phyloP scores from a whole-genome alignment of 1,139 yeast genomes.

The Scheffersomyces stambukii region DNA sequence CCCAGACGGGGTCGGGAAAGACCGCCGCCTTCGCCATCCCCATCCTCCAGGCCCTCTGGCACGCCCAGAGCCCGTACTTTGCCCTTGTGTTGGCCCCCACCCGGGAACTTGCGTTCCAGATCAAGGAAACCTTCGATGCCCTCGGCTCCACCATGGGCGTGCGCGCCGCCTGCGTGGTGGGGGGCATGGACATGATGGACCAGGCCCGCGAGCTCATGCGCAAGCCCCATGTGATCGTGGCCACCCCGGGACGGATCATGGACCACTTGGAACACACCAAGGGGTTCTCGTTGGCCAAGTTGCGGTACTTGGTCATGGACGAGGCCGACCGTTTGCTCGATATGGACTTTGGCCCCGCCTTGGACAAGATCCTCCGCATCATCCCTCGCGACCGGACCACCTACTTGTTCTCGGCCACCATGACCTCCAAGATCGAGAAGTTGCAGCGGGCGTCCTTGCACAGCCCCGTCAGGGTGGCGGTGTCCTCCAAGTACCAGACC shows the following conservation, averaged over 20 bases:
- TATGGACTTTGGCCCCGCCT: slow-evolving; percentile 94
- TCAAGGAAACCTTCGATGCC: slow-evolving; percentile 93
- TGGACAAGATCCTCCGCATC: slow-evolving; percentile 78
- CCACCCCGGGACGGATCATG: slow-evolving; percentile 77
- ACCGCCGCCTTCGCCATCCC: slow-evolving; percentile 90
- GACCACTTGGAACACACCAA: slow-evolving; percentile 95
- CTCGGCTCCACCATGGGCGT: slow-evolving; percentile 89
- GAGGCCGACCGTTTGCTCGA: slow-evolving; percentile 95
- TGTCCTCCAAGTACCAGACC: slow-evolving; percentile 83
- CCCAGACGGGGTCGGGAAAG: slow-evolving; percentile 83
- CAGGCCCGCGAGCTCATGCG: slow-evolving; percentile 92
- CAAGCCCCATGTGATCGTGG: slow-evolving; percentile 91
- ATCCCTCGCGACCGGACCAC: slow-evolving; percentile 88
- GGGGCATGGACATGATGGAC: slow-evolving; percentile 99
- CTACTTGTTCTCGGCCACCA: slow-evolving; percentile 89
- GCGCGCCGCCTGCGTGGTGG: slow-evolving; percentile 81
- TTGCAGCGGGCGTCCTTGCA: slow-evolving; percentile 87
- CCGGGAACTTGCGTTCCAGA: slow-evolving; percentile 94
- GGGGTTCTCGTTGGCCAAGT: slow-evolving; percentile 78
- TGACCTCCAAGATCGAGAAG: slow-evolving; percentile 92
- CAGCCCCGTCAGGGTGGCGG: slow-evolving; percentile 90
- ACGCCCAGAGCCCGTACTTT: slow-evolving; percentile 81
- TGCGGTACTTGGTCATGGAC: slow-evolving; percentile 87
- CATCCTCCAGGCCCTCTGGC: slow-evolving; percentile 84
- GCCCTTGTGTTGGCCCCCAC: slow-evolving; percentile 95